Base-by-base conservation (phyloP, 176 grass and related monocot species). In the Metroxylon sagu region DNA sequence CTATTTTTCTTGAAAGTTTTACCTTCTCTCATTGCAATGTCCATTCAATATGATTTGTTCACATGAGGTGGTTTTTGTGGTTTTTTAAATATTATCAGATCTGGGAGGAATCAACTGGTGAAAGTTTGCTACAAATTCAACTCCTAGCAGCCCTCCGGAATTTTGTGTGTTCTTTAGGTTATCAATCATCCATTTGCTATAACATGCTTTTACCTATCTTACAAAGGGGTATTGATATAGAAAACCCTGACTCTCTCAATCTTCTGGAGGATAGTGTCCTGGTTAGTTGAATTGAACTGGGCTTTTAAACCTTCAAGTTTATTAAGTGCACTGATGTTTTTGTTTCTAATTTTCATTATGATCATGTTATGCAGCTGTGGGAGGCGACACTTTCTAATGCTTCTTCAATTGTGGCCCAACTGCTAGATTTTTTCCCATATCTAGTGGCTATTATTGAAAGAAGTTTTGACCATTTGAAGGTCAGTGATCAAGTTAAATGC, bases 111-210 rank as follows among this genome's bases (percentile, higher is more conserved):
- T 92, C 87, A 69, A 63, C 66, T 4, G 87, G 84, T 57, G 93
- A 98, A 98, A 98, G 93, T 71, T 78, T 98, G 79, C 66, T 98
- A 23, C 87, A 98, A 59, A 98, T 98, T 56, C 93, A 92, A 51
- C 72, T 98, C 30, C 73, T 98, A 81, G 74, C 72, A 83, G 84
- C 93, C 59, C 61, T 98, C 49, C 76, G 78, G 82, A 92, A 82
- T 74, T 98, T 98, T 67, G 70, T 98, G 67, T 75, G 69, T 67
- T 98, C 87, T 29, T 79, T 98, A 60, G 84, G 93, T 72, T 83
- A 80, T 59, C 93, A 98, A 60, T 91, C 79, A 16, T 73, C 81
- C 48, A 68, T 81, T 75, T 92, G 87, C 78, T 98, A 85, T 79
- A 76, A 76, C 67, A 78, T 88, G 84, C 80, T 98, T 76, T 80